phyloP scores from a whole-genome alignment of 768 basidiomycete genomes.

The Daedalea quercina region DNA sequence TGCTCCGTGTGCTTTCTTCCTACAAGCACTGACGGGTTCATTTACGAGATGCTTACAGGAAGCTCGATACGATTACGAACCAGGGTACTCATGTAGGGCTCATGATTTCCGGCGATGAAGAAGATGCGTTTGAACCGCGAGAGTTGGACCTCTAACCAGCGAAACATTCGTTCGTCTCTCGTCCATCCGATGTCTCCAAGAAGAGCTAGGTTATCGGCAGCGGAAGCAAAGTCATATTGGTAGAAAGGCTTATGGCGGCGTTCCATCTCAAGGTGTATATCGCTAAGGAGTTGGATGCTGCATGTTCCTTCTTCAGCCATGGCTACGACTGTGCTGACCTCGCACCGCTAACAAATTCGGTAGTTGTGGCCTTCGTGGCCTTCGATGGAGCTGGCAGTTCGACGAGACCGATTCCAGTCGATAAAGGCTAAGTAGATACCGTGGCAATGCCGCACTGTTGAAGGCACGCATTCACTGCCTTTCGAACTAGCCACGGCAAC shows the following conservation, averaged over 20 bases:
- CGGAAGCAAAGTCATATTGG: slow-evolving; percentile 20
- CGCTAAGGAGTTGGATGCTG: slow-evolving; percentile 21
- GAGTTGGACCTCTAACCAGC: slow-evolving; percentile 25
- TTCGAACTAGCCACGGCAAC: too few relatives aligned
- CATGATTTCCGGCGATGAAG: slow-evolving; percentile 30
- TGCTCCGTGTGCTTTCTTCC: neutral
- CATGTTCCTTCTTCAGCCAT: neutral
- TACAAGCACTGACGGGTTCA: neutral
- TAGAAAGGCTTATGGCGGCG: slow-evolving; percentile 12
- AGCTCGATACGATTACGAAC: neutral
- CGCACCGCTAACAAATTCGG: too few relatives aligned
- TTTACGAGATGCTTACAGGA: neutral
- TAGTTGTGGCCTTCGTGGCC: too few relatives aligned
- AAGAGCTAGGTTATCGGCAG: slow-evolving; percentile 23
- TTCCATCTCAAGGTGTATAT: slow-evolving; percentile 24
- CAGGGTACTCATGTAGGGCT: slow-evolving; percentile 6
- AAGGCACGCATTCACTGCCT: too few relatives aligned
- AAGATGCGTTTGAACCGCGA: slow-evolving; percentile 23
- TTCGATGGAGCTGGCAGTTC: too few relatives aligned
- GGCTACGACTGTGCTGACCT: too few relatives aligned
- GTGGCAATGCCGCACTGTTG: too few relatives aligned
- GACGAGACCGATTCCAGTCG: too few relatives aligned
- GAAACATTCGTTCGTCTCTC: slow-evolving; percentile 23
- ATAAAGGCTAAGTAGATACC: too few relatives aligned
- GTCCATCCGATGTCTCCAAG: slow-evolving; percentile 31